Conservation (phyloP, 2,329 filamentous ascomycete genomes). For the Capronia epimyces region DNA sequence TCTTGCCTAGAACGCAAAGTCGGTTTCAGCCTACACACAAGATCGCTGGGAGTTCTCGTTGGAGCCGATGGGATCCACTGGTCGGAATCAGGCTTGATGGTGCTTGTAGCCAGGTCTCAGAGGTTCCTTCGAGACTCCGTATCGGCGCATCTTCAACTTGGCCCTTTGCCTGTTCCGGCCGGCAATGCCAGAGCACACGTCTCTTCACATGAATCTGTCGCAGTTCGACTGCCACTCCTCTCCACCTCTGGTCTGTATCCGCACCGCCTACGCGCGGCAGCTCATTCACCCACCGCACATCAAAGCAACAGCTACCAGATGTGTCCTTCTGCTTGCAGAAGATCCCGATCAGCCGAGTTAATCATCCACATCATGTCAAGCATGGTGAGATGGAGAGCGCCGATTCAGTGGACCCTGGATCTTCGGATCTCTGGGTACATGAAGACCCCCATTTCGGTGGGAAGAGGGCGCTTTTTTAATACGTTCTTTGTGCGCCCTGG, state of each 20-base stretch:
- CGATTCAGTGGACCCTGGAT: slow-evolving; percentile 38
- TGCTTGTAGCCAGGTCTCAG: slow-evolving; percentile 27
- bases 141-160: slow-evolving; percentile 17
- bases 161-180: slow-evolving; percentile 27
- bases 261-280: slow-evolving; percentile 31
- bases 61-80: slow-evolving; percentile 25
- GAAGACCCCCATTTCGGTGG: slow-evolving; percentile 35
- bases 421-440: slow-evolving; percentile 30
- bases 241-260: slow-evolving; percentile 34
- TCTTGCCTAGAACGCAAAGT: slow-evolving; percentile 23
- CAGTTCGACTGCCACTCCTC: slow-evolving; percentile 37
- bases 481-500: slow-evolving; percentile 87
- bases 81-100: slow-evolving; percentile 25
- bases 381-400: slow-evolving; percentile 52
- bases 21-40: slow-evolving; percentile 18
- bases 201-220: slow-evolving; percentile 4
- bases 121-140: slow-evolving; percentile 16
- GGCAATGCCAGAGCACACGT: slow-evolving; percentile 11
- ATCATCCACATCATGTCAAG: slow-evolving; percentile 54
- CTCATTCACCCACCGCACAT: slow-evolving; percentile 47
- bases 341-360: slow-evolving; percentile 61
- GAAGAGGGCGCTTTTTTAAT: slow-evolving; percentile 78
- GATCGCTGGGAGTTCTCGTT: slow-evolving; percentile 16
- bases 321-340: slow-evolving; percentile 41
- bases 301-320: slow-evolving; percentile 49